Evolutionary conservation across 805 yeast genomes (phyloP), one percentile per base, ranked within the genome.

Genomic region (Yarrowia keelungensis): DNA sequence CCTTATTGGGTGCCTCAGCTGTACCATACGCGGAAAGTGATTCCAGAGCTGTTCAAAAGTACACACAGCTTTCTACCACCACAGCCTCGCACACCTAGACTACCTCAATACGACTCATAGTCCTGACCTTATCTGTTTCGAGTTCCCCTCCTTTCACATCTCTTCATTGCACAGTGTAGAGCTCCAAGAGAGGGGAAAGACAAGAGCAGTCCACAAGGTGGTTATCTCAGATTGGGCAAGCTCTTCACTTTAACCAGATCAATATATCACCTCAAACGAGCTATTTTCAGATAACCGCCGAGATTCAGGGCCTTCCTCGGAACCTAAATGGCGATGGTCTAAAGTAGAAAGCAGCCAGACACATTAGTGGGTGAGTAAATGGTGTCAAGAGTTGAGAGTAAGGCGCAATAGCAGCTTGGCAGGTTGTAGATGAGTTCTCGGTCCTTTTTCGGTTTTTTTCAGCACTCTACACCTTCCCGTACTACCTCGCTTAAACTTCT

Each of bases 231-330:
- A 12, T 5, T 16, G 51, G 14, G 16, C 10, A 16, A 35, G 35
- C 39, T 32, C 22, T 19, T 32, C 54, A 50, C 54, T 50, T 50
- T 50, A 35, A 50, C 15, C 7, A 5, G 7, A 1, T 46, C 50
- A 22, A 46, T 45, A 16, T 14, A 10, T 32, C 54, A 38, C 7
- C 22, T 5, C 8, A 5, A 3, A 5, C 1, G 39, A n/a, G 19
- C 39, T 32, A n/a, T 9, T 32, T 10, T 5, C 36, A 16, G 14
- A 26, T 47, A 19, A 15, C 38, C 53, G 53, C 39, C 50, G 9
- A 4, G 3, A n/a, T 19, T 15, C 50, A 46, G 50, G 50, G 50
- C 53, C 16, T 16, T 47, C 5, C 54, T 50, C 54, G 54, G 54
- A 50, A 50, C 54, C n/a, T 50, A 10, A 50, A 15, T 3, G 14